Base-by-base conservation (phyloP, 2,329 filamentous ascomycete species). In the Diaporthe caulivora region DNA sequence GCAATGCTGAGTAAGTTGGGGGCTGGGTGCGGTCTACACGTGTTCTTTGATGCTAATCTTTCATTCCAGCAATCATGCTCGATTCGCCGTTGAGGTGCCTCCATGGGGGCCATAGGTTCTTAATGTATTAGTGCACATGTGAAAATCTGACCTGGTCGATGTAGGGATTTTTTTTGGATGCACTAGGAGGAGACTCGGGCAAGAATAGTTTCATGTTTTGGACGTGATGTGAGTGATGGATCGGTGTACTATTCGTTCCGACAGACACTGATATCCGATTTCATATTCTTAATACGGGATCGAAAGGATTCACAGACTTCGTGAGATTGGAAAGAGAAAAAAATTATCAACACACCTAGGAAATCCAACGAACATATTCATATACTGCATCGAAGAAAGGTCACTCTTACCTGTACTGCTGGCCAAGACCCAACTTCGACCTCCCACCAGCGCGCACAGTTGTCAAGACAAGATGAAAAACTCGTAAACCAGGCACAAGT, bases 71-170 rank as follows among this genome's bases (percentile, higher is more conserved):
- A 51, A 51, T 11, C 62, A 65, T 26, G 21, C 44, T 51, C 44
- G 44, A 18, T 65, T 65, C 9, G 44, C 44, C 3, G 29, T 65
- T 37, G 62, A 65, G 26, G 29, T 67, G 21, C 47, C 44, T 1
- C 62, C 62, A 18, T 40, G 62, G 47, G 62, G 62, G 4, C 62
- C 62, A 40, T 67, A 67, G 62, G 0, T 49, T 18, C 21, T 24
- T 13, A 49, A 49, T 13, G 37, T 9, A 34, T 5, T 5, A 34
- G 9, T 34, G 34, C 34, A 34, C 5, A 34, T 34, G 34, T n/a
- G 34, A 34, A 34, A 34, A 5, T 9, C 34, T 34, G n/a, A n/a
- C 34, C 34, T 34, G 34, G 34, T 34, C 34, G 34, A 34, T 34
- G 9, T 34, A 34, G 5, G 34, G 34, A n/a, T n/a, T n/a, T n/a